Evolutionary conservation across 768 basidiomycete species (phyloP), one percentile per base, ranked within the genome.

Genomic region (Dioszegia hungarica): DNA sequence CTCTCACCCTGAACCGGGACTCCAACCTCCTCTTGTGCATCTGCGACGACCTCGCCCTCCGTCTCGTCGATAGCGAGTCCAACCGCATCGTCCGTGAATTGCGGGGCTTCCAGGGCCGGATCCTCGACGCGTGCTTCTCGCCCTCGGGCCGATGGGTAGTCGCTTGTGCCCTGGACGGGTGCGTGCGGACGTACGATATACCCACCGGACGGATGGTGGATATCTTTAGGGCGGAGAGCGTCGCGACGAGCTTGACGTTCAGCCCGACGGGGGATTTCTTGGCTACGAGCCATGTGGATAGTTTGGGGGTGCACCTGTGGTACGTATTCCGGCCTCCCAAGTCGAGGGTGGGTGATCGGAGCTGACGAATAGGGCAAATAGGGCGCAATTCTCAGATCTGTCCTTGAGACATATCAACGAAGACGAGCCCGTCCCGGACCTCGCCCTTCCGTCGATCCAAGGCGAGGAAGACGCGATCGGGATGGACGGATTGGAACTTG

Each of bases 241-340:
- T 94, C 24, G 90, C 94, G 5, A 93, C 90, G 0, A 90, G 87
- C 68, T 77, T 99, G 19, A 82, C 90, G 0, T 94, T 99, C 75
- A 97, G 93, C 2, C 95, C 95, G 0, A 87, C 90, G 0, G 88
- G 88, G 54, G 95, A 98, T 75, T 98, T 99, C 79, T 78, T 99
- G 60, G 95, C 95, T 0, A 93, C 93, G 10, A 81, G 90, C 0
- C 95, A 99, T 73, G 85, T 95, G 5, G 93, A 95, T 64, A 91
- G 86, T 57, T 86, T 97, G 51, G 95, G 93, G 11, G 82, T 99
- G 1, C 93, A 87, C 75, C 82, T 99, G n/a, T 99, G 95, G 91
- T 87, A 57, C 54, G 82, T 66, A 14, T 52, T 5, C 27, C 24
- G 43, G 19, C 12, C 10, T 54, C 19, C 1, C 38, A 15, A n/a